Evolutionary conservation across 106 monocot genomes (phyloP), one percentile per base, ranked within the genome.

Genomic region (Allium cepa): DNA sequence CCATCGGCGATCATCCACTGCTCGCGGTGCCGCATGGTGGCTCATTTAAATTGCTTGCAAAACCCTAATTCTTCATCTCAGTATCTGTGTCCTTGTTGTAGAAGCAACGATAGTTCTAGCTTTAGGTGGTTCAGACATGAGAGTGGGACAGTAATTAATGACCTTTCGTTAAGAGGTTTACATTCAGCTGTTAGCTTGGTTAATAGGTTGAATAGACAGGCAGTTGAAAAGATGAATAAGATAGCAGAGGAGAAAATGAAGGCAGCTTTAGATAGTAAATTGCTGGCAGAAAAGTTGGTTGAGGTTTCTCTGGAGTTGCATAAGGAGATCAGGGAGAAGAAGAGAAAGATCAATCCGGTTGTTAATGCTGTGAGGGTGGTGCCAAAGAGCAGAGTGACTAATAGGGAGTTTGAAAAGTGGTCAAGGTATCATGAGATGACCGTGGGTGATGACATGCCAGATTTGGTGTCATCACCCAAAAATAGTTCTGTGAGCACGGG

Each of bases 221-320:
- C 72, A 2, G 71, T 67, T 8, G 57, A 52, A 3, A 71, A 64
- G 1, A 61, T 78, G 49, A 48, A 56, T 1, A 88, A 88, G 49
- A 36, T 36, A 36, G 92, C 92, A 0, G 88, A 92, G 72, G 75
- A 76, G 78, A 88, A 85, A 62, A 85, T 72, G n/a, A 78, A 75
- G 74, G 92, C 85, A 57, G 79, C 92, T 2, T 72, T 60, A 13
- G 15, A 72, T 51, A 85, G 83, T 9, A 78, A 70, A 68, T 88
- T 78, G 85, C 78, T 80, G 66, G 88, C 88, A 22, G 75, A 76
- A 17, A 88, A 88, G 58, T 79, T 81, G 80, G 76, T 92, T 0
- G 88, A 85, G 69, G 74, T 55, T 26, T 69, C 71, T 0, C 4
- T 73, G 9, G 10, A 15, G 8, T 60, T 75, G 8, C 53, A 62